phyloP scores from a whole-genome alignment of 345 rosid species.

The Salix arbutifolia region DNA sequence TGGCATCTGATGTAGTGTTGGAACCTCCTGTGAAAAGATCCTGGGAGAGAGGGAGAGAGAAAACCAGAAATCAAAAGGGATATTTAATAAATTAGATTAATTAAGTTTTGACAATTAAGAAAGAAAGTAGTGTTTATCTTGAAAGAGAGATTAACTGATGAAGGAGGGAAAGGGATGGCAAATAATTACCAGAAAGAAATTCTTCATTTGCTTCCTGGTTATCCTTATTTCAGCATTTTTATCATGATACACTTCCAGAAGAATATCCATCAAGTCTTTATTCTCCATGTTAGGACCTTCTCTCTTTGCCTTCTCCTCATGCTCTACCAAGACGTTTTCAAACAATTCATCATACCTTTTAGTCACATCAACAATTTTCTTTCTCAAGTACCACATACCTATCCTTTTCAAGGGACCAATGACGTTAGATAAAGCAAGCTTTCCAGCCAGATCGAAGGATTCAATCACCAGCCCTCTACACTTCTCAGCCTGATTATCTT shows the following conservation, averaged over 20 bases:
- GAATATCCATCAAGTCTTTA: slow-evolving; percentile 45
- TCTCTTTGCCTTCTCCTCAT: slow-evolving; percentile 4
- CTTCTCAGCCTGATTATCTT: slow-evolving; percentile 34
- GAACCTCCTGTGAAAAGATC: slow-evolving; percentile 25
- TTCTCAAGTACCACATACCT: background rate
- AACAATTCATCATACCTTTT: slow-evolving; percentile 11
- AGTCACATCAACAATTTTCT: background rate
- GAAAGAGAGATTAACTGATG: background rate
- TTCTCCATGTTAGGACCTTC: slow-evolving; percentile 7
- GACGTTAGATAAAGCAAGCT: slow-evolving; percentile 9
- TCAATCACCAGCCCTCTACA: slow-evolving; percentile 21
- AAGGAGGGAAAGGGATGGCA: background rate
- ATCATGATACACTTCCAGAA: slow-evolving; percentile 36
- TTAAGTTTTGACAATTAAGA: background rate
- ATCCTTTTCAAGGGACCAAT: slow-evolving; percentile 11
- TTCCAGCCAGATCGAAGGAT: slow-evolving; percentile 22
- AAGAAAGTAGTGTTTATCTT: background rate
- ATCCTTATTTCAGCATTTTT: slow-evolving; percentile 35
- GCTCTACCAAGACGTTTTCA: slow-evolving; percentile 13
- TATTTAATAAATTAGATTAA: background rate
- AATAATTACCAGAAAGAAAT: slow-evolving; percentile 31
- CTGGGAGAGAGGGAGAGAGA: background rate
- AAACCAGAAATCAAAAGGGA: background rate
- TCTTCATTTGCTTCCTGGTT: slow-evolving; percentile 32
- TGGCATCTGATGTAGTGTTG: slow-evolving; percentile 13